These are phyloP conservation scores for Phoma sp. DNA, from an alignment of 2,329 filamentous ascomycete genomes.

Conservation along the genomic window DNA sequence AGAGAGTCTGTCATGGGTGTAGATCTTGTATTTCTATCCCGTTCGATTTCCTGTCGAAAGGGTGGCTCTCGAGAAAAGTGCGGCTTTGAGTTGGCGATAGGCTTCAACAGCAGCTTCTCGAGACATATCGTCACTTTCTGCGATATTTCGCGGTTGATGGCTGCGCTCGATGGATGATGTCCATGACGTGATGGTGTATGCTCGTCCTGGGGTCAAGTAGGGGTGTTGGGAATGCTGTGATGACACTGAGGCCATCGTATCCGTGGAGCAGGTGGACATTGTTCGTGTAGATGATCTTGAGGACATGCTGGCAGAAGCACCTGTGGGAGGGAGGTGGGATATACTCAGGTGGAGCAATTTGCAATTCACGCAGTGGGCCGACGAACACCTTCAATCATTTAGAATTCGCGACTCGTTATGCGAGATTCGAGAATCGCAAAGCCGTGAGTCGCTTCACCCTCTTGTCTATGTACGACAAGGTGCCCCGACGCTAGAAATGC, in stretches of 20 bases:
- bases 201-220: constrained; percentile 36
- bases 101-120: constrained; percentile 42
- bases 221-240: constrained; percentile 29
- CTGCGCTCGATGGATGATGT: constrained; percentile 35
- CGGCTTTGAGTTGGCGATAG: constrained; percentile 41
- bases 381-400: constrained; percentile 6
- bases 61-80: constrained; percentile 45
- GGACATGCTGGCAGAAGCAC: not conserved
- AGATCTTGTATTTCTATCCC: not conserved
- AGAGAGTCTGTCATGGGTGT: too few species aligned
- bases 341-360: constrained; percentile 25
- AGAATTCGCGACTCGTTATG: constrained; percentile 5
- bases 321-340: constrained; percentile 8
- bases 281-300: constrained; percentile 22
- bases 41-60: constrained; percentile 3
- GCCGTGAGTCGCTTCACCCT: not conserved
- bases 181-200: constrained; percentile 42
- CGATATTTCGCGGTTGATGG: constrained; percentile 10
- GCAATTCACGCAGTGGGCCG: constrained; percentile 17
- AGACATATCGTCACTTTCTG: constrained; percentile 25
- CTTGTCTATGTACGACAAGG: not conserved
- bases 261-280: constrained; percentile 27
- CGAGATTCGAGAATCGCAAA: not conserved
- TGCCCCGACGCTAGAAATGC: not conserved
- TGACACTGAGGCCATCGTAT: constrained; percentile 23